Base-by-base conservation (phyloP, 2,329 filamentous ascomycete genomes). In the Diaporthe ilicicola region DNA sequence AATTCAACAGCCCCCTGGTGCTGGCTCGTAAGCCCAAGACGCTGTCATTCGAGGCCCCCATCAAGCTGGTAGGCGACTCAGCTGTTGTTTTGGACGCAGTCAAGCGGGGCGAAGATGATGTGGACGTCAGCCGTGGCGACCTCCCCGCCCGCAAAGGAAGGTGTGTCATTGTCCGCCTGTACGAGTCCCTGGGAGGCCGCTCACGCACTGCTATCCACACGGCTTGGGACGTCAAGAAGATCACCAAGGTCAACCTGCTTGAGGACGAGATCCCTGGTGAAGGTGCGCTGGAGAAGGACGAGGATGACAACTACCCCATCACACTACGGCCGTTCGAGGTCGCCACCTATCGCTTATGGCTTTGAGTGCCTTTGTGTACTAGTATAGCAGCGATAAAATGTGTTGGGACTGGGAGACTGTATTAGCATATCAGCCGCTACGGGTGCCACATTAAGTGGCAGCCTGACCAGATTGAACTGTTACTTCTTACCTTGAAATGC, bases 21-120 rank as follows among this genome's bases (percentile, higher is more conserved):
- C 79, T 92, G 13, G 82, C 90, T 59, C 81, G 82, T 46, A 82
- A 77, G 42, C 76, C 81, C 10, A 74, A 75, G n/a, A 72, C 78
- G 27, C 72, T 76, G 62, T 74, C 76, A 4, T 72, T 74, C 9
- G 73, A 81, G 27, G 75, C 75, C 46, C 89, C 92, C 0, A 89
- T 98, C 77, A 88, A 87, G 72, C 82, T 98, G n/a, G 85, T 85
- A 1, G 91, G 92, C 55, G 85, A 87, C 54, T 79, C 86, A 12
- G 91, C 92, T 3, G 84, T 99, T 24, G 85, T 99, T 4, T 85
- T 99, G 0, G 96, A 99, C 79, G 92, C 91, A 0, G 88, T 99
- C 80, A 99, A 99, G 87, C 92, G 96, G 70, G 96, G 94, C n/a
- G 93, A 95, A 78, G 93, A 95, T 76, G 93, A 95, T 75, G 91